Conservation (phyloP, 345 rosid genomes). For the Streptanthus diversifolius region DNA sequence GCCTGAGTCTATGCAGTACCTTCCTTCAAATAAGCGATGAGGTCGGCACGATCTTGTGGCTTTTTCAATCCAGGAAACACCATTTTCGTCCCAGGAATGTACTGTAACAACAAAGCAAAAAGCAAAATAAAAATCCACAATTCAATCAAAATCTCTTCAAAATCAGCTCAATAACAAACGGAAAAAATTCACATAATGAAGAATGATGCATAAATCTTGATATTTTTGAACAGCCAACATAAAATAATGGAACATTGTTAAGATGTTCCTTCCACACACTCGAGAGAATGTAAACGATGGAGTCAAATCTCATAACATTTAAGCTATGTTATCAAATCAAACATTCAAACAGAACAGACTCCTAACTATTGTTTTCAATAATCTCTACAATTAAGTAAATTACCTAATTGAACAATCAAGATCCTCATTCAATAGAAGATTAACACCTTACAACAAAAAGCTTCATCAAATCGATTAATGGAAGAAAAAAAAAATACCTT, state of each 20-base stretch:
- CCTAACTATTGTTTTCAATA: neutral
- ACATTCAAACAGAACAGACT: neutral
- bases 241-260: neutral
- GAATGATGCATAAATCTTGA: neutral
- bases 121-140: neutral
- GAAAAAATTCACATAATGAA: neutral
- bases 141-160: neutral
- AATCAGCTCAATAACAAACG: neutral
- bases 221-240: neutral
- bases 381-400: neutral
- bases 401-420: too few relatives aligned
- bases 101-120: slow-evolving; percentile 38
- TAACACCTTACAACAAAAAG: too few relatives aligned
- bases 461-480: neutral
- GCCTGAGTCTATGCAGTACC: slow-evolving; percentile 43
- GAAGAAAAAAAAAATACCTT: slow-evolving; percentile 45
- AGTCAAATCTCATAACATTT: neutral
- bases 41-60: slow-evolving; percentile 77
- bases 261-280: neutral
- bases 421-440: too few relatives aligned
- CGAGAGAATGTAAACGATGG: neutral
- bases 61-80: slow-evolving; percentile 84
- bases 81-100: slow-evolving; percentile 83
- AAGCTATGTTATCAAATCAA: neutral
- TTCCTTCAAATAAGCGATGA: slow-evolving; percentile 69